These are phyloP conservation scores for Arxiozyma slooffiae DNA, from an alignment of 1,139 yeast species.

Conservation along the genomic window DNA sequence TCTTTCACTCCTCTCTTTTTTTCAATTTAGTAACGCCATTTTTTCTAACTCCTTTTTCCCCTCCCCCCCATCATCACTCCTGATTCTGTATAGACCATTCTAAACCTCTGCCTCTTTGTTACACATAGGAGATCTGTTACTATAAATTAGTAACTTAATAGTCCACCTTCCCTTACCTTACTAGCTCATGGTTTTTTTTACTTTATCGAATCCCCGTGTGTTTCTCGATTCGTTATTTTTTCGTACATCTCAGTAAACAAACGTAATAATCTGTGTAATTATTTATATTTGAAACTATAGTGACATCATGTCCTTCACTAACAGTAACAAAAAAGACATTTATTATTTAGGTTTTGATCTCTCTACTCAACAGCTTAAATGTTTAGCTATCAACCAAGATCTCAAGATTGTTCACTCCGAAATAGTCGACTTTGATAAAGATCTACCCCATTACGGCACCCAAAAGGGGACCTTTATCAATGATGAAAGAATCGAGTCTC, in stretches of 20 bases:
- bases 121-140: too few species aligned
- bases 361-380: constrained; percentile 82
- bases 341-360: constrained; percentile 69
- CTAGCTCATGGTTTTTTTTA: too few species aligned
- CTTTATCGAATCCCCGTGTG: background rate
- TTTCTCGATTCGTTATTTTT: background rate
- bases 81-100: background rate
- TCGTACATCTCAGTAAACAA: background rate
- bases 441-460: constrained; percentile 49
- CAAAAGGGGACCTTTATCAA: constrained; percentile 59
- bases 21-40: background rate
- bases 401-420: constrained; percentile 48
- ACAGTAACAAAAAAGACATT: background rate
- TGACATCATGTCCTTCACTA: background rate
- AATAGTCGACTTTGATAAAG: constrained; percentile 63
- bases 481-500: constrained; percentile 51
- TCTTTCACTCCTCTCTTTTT: too few species aligned
- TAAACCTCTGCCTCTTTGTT: background rate
- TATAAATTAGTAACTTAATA: too few species aligned
- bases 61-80: background rate
- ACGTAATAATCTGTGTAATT: too few species aligned
- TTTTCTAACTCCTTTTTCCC: background rate
- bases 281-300: too few species aligned
- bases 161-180: background rate
- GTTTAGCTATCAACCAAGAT: constrained; percentile 50